Evolutionary conservation across 1,284 basidiomycete genomes (phyloP), one percentile per base, ranked within the genome.

Genomic region (Puccinia novopanici): DNA sequence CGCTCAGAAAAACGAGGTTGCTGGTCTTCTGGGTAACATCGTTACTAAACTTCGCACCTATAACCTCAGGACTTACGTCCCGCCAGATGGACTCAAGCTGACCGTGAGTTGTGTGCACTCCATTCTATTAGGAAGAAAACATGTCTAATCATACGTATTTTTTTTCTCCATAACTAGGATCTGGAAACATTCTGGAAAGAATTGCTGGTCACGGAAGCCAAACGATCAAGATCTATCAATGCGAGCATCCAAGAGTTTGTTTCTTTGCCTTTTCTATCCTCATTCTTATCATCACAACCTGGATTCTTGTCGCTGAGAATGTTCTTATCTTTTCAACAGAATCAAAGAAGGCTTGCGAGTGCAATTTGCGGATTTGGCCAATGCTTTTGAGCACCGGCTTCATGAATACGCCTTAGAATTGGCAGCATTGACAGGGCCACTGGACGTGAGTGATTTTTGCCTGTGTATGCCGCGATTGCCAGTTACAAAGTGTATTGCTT

Each of bases 1-100:
- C 6, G 91, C 90, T 2, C 95, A 98, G 86, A 91, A 92, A 84
- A 93, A 94, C 84, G 94, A 96, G 82, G 88, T 98, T 9, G 90
- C 91, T 2, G 93, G 92, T 1, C 88, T 98, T 17, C 93, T 98
- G 83, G 91, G 92, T 5, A 98, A 98, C 84, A 92, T 99, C 52
- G 93, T 95, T 86, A 98, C 94, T 0, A 98, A 98, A 86, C 87
- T 99, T 82, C 90, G 90, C 85, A 98, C 95, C 19, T 98, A 98
- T 87, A 91, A 92, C 15, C 85, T 98, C 82, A 88, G 90, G 75
- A 90, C 92, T 83, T 98, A 95, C 86, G 88, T 91, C 24, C 94
- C 95, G n/a, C 90, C 90, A 4, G 85, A 87, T 12, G 93, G 92
- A 0, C 86, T 94, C 22, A 86, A 90, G 24, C 88, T 92, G 61